Evolutionary conservation across 2,329 filamentous ascomycete species (phyloP).

Genomic region (Botryotinia calthae): DNA sequence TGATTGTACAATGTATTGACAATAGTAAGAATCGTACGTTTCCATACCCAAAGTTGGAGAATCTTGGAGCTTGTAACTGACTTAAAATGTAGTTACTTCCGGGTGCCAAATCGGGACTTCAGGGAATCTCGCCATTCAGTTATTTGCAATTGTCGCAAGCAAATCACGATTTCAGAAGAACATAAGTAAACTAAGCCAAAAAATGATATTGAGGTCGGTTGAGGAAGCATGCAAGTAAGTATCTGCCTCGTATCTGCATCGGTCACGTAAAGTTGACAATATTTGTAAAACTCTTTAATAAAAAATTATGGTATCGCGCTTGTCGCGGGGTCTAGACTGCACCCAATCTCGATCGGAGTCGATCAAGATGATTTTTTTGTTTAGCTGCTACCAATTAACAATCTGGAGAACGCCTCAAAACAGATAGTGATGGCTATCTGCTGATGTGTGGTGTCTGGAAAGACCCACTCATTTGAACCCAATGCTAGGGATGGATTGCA

Average conservation of each 20-base stretch:
- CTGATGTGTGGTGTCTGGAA: not conserved
- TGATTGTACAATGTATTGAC: not conserved
- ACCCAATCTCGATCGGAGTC: not conserved
- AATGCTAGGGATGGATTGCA: not conserved
- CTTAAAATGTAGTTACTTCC: not conserved
- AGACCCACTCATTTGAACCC: not conserved
- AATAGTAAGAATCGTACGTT: not conserved
- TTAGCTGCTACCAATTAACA: not conserved
- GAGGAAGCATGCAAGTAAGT: not conserved
- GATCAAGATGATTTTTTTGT: not conserved
- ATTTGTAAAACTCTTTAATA: not conserved
- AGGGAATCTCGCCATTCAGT: not conserved
- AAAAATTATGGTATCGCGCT: not conserved
- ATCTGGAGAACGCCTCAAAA: not conserved
- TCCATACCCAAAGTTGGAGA: no score
- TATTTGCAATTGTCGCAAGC: not conserved
- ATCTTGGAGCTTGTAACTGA: rapidly evolving
- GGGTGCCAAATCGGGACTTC: not conserved
- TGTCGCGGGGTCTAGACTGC: not conserved
- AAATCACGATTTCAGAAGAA: not conserved
- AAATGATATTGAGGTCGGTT: not conserved
- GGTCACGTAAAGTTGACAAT: not conserved
- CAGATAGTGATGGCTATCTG: not conserved
- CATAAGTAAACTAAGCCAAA: not conserved
- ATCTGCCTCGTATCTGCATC: not conserved